These are phyloP conservation scores for Lentinula detonsa DNA, from an alignment of 768 basidiomycete genomes.

Conservation along the genomic window DNA sequence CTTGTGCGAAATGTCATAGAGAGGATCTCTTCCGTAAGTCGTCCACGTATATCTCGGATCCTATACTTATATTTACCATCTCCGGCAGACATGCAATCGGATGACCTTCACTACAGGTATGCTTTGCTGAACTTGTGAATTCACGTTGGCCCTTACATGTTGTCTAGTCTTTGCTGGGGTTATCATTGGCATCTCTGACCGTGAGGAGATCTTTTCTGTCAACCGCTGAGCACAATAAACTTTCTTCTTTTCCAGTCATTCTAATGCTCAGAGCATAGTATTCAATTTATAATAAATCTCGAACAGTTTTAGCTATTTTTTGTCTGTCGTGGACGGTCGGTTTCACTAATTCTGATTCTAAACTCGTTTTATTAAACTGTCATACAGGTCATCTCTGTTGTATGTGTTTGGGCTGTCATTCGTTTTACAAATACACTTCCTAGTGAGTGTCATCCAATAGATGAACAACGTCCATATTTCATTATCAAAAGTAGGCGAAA, in stretches of 20 bases:
- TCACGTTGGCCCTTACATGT: neutral
- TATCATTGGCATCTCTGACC: neutral
- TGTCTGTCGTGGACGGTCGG: neutral
- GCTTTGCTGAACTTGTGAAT: neutral
- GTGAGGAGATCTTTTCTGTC: neutral
- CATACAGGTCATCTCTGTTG: neutral
- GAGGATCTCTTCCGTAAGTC: neutral
- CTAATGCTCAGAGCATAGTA: constrained; percentile 1
- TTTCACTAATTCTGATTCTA: neutral
- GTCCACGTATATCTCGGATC: neutral
- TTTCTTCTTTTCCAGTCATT: neutral
- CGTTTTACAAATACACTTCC: too few relatives aligned
- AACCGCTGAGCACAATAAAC: neutral
- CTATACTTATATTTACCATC: too few relatives aligned
- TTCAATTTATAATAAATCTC: constrained; percentile 1
- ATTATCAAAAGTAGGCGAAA: too few relatives aligned
- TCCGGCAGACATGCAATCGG: neutral
- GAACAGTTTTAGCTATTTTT: neutral
- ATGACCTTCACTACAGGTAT: neutral
- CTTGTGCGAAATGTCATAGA: neutral
- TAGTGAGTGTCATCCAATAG: too few relatives aligned
- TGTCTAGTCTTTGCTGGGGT: neutral
- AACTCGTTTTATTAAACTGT: too few relatives aligned
- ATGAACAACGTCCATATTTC: too few relatives aligned
- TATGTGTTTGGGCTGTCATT: too few relatives aligned